These are phyloP conservation scores for Fraxinus cuspidata DNA, from an alignment of 257 asterid species.

Conservation along the genomic window DNA sequence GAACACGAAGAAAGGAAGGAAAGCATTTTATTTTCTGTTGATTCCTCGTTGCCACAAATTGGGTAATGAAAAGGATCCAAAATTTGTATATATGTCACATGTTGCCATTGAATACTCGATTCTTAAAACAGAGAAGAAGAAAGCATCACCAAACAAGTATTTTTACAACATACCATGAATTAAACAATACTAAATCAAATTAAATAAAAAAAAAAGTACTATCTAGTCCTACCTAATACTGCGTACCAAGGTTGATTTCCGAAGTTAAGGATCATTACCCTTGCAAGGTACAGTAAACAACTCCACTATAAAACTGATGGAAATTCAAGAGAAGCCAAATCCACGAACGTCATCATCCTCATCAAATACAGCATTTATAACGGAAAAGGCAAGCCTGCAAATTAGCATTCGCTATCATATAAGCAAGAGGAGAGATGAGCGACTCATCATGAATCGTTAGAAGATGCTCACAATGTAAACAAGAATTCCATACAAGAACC, in stretches of 20 bases:
- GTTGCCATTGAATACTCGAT: too few relatives aligned
- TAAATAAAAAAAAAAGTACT: neutral
- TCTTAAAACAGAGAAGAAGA: too few relatives aligned
- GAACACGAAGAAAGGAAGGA: too few relatives aligned
- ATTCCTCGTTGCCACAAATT: too few relatives aligned
- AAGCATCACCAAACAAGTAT: too few relatives aligned
- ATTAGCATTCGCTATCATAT: constrained; percentile 8
- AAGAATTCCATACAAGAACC: neutral
- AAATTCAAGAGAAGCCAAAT: constrained; percentile 34
- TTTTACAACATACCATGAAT: neutral
- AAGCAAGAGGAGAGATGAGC: neutral
- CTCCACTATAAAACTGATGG: neutral
- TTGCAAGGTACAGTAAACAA: neutral
- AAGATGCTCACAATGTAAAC: neutral
- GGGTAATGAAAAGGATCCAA: too few relatives aligned
- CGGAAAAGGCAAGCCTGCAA: constrained; percentile 70
- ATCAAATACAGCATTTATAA: constrained; percentile 55
- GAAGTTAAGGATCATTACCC: constrained; percentile 19
- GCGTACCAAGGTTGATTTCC: neutral
- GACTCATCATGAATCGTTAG: neutral
- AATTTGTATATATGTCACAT: too few relatives aligned
- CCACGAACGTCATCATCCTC: constrained; percentile 61
- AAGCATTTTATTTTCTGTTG: too few relatives aligned
- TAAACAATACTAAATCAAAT: neutral
- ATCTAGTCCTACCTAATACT: neutral